A percentile compares a stretch with the other conserved stretches of the same genome.
phyloP scores from a whole-genome alignment of 495 filamentous ascomycete species.

The Jackrogersella multiformis region DNA sequence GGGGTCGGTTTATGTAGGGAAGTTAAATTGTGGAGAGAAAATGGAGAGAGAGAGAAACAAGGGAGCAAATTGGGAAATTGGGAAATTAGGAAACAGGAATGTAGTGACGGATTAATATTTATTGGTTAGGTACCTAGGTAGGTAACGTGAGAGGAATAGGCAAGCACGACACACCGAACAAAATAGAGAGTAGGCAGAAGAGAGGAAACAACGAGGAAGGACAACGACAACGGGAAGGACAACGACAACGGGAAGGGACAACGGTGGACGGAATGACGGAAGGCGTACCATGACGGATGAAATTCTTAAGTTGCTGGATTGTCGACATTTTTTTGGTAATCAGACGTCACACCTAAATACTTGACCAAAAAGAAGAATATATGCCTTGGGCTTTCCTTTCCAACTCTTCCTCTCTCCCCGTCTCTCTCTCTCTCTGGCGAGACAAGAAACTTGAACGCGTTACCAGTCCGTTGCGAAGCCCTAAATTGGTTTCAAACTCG shows the following conservation, averaged over 20 bases:
- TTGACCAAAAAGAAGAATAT: not conserved
- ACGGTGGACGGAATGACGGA: conserved; percentile 6
- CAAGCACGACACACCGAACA: conserved; percentile 16
- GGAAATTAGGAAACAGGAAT: not conserved
- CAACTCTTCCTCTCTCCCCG: not conserved
- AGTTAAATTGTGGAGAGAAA: not conserved
- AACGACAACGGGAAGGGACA: conserved; percentile 4
- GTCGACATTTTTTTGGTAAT: conserved; percentile 69
- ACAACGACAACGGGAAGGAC: conserved; percentile 6
- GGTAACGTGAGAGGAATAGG: not conserved
- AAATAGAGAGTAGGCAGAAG: conserved; percentile 13
- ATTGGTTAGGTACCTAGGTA: not conserved
- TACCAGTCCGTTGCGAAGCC: conserved; percentile 22
- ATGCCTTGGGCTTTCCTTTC: conserved; percentile 13
- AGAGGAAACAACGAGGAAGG: conserved; percentile 6
- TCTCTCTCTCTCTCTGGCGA: conserved; percentile 25
- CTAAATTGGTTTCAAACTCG: conserved; percentile 28
- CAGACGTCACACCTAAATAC: conserved; percentile 28
- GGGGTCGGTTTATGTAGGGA: no score
- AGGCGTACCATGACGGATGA: conserved; percentile 89
- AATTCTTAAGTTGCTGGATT: conserved; percentile 87
- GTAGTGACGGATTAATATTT: not conserved
- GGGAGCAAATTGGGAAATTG: not conserved
- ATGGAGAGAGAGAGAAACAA: not conserved
- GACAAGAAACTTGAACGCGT: conserved; percentile 27